Base-by-base conservation (phyloP, 202 grass and related monocot genomes). In the Miscanthus sacchariflorus region DNA sequence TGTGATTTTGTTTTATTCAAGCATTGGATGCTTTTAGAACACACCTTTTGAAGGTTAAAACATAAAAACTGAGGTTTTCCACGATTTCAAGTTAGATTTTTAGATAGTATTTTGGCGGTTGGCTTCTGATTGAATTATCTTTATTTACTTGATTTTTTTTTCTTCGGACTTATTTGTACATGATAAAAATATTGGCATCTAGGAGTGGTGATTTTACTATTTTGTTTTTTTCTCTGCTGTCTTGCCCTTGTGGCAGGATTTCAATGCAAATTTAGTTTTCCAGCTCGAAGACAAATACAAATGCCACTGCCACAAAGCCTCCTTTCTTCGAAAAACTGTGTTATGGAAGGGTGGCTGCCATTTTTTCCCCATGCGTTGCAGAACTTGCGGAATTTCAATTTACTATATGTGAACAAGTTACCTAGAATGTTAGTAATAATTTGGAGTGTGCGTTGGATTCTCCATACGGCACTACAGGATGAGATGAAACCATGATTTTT, bases 261-360 rank as follows among this genome's bases (percentile, higher is more conserved):
- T 71, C 68, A 25, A 78, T 61, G 30, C 50, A 76, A 77, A 80
- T 83, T 54, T 36, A 61, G 19, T 80, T 84, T 73, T 68, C 35
- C 50, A 18, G 2, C 15, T 33, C 46, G n/a, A 21, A 24, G 68
- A 21, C 68, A 43, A 43, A 59, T n/a, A 69, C n/a, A 81, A 81
- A 45, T 87, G 15, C 24, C 33, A 33, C 25, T 78, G 45, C 19
- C 35, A 12, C 68, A 21, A 25, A 39, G 12, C 13, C 2, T 72
- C 25, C 28, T 76, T 76, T 74, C 11, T 49, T 58, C 30, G 0
- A 76, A 82, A 82, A 73, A 42, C 25, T 21, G 72, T 84, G 56
- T 36, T 46, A 17, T 56, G 56, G 25, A 69, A 74, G 28, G 39
- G 18, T 61, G 39, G 25, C 75, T 69, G 59, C 36, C 35, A 33